Conservation (phyloP, 441 rosid genomes). For the Eruca vesicaria region DNA sequence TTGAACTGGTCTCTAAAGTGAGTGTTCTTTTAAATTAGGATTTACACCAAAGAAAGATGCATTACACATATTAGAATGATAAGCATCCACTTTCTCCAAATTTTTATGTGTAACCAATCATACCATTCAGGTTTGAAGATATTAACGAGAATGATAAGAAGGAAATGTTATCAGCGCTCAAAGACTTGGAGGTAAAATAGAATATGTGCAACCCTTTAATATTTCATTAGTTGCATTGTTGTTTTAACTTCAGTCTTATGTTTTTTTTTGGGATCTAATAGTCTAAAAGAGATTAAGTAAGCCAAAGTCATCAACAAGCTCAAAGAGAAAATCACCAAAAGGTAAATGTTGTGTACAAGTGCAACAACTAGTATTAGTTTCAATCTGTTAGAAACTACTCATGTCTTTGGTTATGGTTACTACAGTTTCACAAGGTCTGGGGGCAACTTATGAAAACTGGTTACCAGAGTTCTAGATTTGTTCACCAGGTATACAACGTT, state of each 20-base stretch:
- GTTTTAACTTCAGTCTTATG: neutral
- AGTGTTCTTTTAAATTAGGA: constrained; percentile 25
- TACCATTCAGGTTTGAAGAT: constrained; percentile 55
- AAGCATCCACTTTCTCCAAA: too few relatives aligned
- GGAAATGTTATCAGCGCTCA: constrained; percentile 40
- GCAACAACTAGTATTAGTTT: neutral
- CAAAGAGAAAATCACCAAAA: constrained; percentile 75
- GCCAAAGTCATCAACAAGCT: constrained; percentile 69
- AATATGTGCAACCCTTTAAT: neutral
- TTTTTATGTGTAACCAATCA: neutral
- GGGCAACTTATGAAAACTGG: constrained; percentile 99
- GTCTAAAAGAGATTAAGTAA: constrained; percentile 53
- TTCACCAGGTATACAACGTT: constrained; percentile 78
- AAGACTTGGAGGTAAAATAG: constrained; percentile 62
- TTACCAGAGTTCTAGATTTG: constrained; percentile 96
- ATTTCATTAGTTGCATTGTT: constrained; percentile 1
- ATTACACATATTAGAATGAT: neutral
- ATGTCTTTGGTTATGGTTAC: neutral
- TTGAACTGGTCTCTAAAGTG: constrained; percentile 83
- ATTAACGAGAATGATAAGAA: constrained; percentile 44
- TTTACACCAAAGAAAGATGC: neutral
- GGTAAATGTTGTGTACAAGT: constrained; percentile 41
- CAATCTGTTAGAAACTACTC: neutral
- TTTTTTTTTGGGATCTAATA: constrained; percentile 25
- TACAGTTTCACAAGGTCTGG: constrained; percentile 94